Evolutionary conservation across 2,329 filamentous ascomycete genomes (phyloP), one percentile per base, ranked within the genome.

Genomic region (Phoma sp.): DNA sequence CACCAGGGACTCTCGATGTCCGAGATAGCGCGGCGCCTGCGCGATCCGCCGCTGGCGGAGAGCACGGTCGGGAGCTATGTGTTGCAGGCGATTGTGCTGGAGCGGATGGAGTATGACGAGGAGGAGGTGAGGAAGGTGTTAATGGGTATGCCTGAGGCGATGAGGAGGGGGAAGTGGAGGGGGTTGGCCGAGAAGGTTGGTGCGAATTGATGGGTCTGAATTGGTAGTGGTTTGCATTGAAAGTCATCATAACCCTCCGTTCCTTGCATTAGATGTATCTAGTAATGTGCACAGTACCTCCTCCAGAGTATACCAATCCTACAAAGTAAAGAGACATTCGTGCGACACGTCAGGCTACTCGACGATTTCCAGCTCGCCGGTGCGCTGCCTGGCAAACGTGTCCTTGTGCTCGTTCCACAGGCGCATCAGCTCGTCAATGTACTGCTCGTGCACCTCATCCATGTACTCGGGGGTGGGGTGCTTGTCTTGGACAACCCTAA

Each of bases 351-450:
- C 10, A 27, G 17, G 9, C 55, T 61, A 89, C 65, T 85, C 83
- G 32, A 90, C 75, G 68, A 92, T 86, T 70, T 87, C 80, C 75
- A 92, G 70, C 71, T 93, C 90, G 51, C 83, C 84, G 55, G 78
- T 81, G 35, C 89, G 78, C 24, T 85, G 78, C 40, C 78, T 78
- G 0, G 88, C 84, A 78, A 92, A 94, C 21, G 85, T 83, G 63
- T 92, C 89, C 78, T 92, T 93, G 81, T 91, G 91, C 32, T 84
- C 80, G 46, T 91, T 84, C 88, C 90, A 95, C 19, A 94, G 77
- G 57, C 85, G 83, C 77, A 86, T 77, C 55, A 95, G 74, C 78
- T 94, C 94, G 25, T 83, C 78, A 1, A 95, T 84, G 75, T 99
- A 99, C 63, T 87, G 78, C 21, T 80, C 81, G 74, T 98, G 95